These are phyloP conservation scores for Pythium grandisporangium DNA, from an alignment of 352 stramenopile genomes.

Conservation along the genomic window DNA sequence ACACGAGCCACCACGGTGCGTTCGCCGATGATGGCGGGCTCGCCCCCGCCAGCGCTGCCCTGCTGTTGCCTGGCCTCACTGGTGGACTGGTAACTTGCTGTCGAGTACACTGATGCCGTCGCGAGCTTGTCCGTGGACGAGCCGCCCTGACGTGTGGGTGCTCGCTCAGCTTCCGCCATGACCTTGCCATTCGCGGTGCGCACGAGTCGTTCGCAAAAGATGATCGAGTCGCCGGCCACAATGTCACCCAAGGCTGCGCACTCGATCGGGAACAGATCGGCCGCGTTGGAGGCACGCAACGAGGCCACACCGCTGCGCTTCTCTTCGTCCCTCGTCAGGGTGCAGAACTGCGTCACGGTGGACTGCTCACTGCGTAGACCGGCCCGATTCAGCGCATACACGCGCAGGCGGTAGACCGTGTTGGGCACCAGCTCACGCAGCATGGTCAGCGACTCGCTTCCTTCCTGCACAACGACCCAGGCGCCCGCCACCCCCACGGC, in stretches of 20 bases:
- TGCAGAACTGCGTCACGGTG: constrained; percentile 74
- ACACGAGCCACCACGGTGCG: constrained; percentile 36
- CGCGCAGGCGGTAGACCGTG: constrained; percentile 78
- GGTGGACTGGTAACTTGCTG: constrained; percentile 17
- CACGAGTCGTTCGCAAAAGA: constrained; percentile 89
- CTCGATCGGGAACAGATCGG: constrained; percentile 66
- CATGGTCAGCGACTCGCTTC: constrained; percentile 49
- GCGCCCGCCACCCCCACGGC: constrained; percentile 8
- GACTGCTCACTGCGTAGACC: constrained; percentile 58
- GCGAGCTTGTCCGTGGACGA: constrained; percentile 3
- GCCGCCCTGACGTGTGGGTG: constrained; percentile 6
- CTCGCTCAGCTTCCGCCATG: constrained; percentile 16
- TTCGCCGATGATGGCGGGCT: constrained; percentile 65
- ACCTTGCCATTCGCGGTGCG: constrained; percentile 28
- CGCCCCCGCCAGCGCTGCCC: too few species aligned
- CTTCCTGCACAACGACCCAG: constrained; percentile 79
- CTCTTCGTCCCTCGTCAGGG: constrained; percentile 53
- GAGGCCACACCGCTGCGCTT: constrained; percentile 10
- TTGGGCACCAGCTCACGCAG: constrained; percentile 61
- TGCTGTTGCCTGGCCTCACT: constrained; percentile 17
- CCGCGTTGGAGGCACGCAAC: constrained; percentile 29
- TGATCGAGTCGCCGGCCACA: constrained; percentile 82
- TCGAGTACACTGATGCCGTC: constrained; percentile 39
- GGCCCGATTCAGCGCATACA: constrained; percentile 71
- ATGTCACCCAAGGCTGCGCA: constrained; percentile 68